These are phyloP conservation scores for Yamadazyma endophytica DNA, from an alignment of 805 yeast species.

Conservation along the genomic window DNA sequence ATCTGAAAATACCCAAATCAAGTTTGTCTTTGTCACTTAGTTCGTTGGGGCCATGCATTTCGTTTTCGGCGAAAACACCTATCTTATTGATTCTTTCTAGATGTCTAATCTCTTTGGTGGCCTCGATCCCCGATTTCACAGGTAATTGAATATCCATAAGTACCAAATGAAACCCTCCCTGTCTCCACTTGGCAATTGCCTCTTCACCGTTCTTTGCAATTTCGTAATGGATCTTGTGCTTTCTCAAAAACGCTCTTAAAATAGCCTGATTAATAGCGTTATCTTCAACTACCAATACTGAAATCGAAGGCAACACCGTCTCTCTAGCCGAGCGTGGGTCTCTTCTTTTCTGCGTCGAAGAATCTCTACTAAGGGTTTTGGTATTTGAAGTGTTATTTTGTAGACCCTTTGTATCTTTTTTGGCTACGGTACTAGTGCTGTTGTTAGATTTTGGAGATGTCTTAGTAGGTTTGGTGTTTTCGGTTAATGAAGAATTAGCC, in stretches of 20 bases:
- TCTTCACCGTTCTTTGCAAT: slow-evolving; percentile 93
- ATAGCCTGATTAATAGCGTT: slow-evolving; percentile 91
- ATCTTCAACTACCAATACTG: slow-evolving; percentile 93
- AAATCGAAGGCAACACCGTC: slow-evolving; percentile 81
- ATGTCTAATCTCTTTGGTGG: slow-evolving; percentile 85
- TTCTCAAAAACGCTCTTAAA: slow-evolving; percentile 80
- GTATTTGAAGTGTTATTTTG: too few species aligned
- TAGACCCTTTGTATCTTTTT: too few species aligned
- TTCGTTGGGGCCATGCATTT: slow-evolving; percentile 18
- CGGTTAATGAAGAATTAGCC: too few species aligned
- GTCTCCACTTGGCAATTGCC: slow-evolving; percentile 91
- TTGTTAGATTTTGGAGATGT: too few species aligned
- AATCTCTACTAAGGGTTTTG: too few species aligned
- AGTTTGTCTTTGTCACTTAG: slow-evolving; percentile 48
- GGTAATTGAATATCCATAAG: slow-evolving; percentile 98
- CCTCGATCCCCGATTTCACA: slow-evolving; percentile 92
- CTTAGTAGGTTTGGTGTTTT: too few species aligned
- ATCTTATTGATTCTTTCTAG: slow-evolving; percentile 76
- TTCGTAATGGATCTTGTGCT: slow-evolving; percentile 77
- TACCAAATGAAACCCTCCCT: slow-evolving; percentile 91
- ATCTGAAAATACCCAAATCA: slow-evolving; percentile 62
- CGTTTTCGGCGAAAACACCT: slow-evolving; percentile 56
- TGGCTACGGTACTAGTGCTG: too few species aligned
- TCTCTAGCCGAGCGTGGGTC: slow-evolving; percentile 45
- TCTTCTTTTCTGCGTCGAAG: too few species aligned